Evolutionary conservation across 2,329 filamentous ascomycete species (phyloP), one percentile per base, ranked within the genome.

Genomic region (Cladosporium sp.): DNA sequence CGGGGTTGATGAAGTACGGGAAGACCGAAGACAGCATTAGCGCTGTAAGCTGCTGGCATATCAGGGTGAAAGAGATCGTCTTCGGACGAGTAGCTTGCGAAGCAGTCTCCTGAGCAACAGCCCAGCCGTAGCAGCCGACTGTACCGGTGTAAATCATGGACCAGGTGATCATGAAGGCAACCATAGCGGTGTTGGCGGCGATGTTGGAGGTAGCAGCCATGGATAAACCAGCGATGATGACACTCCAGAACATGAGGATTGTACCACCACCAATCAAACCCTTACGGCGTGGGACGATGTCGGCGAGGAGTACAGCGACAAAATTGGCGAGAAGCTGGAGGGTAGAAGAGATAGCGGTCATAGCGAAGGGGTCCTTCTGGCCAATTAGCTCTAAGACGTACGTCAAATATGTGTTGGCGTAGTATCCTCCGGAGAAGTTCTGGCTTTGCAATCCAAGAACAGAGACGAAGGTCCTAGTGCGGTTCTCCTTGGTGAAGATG

Each of bases 1-100:
- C 75, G 0, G 77, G 77, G 68, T 78, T 78, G 67, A 79, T 78
- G 35, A 78, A 78, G 68, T 71, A 79, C 0, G 77, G 77, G 37
- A 78, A 78, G 0, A 78, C 73, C 0, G 73, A 77, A 18, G 74
- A 77, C 10, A 78, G 72, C 73, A 78, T 73, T 2, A 78, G 72
- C 0, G 76, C 76, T 0, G 76, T 78, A 0, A 78, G 69, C 28
- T 78, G 77, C 50, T 78, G 71, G 57, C 71, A 72, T 50, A 72
- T 68, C 46, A 72, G 40, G 18, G 71, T 70, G 61, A 72, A 71
- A 7, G 71, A 71, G 44, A 72, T 72, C 14, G 71, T 72, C 65
- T 72, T 72, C 2, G 71, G 71, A 12, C 70, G 64, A 29, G 67
- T 70, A 12, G 69, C 66, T 63, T 72, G 71, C 5, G 70, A 69